phyloP scores from a whole-genome alignment of 148 eudicot genomes.

The Silene latifolia region DNA sequence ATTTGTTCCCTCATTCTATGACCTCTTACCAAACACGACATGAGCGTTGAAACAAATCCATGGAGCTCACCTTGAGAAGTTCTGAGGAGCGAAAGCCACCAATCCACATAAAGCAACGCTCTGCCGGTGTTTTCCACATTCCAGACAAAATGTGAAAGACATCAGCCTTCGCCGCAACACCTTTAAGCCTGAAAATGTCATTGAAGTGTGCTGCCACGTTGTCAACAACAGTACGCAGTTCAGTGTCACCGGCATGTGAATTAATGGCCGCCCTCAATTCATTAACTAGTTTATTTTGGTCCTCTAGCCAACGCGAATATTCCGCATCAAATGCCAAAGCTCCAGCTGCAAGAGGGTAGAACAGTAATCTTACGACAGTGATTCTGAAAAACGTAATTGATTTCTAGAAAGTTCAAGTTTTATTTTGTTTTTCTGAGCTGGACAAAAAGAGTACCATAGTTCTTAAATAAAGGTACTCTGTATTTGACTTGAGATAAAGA shows the following conservation, averaged over 20 bases:
- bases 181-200: constrained; percentile 76
- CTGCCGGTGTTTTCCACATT: constrained; percentile 98
- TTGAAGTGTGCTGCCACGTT: constrained; percentile 59
- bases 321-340: constrained; percentile 92
- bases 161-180: constrained; percentile 78
- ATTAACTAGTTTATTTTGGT: constrained; percentile 58
- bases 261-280: constrained; percentile 84
- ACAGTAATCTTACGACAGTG: background rate
- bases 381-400: background rate
- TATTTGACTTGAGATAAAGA: background rate
- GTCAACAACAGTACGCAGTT: constrained; percentile 70
- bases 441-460: background rate
- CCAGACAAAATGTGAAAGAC: constrained; percentile 94
- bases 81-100: constrained; percentile 97
- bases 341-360: constrained; percentile 44
- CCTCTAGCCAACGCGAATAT: constrained; percentile 89
- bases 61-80: constrained; percentile 66
- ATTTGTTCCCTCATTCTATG: no score
- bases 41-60: background rate
- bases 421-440: no score
- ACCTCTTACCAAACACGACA: background rate
- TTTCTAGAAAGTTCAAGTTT: no score
- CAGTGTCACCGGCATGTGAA: constrained; percentile 82
- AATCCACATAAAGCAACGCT: constrained; percentile 96
- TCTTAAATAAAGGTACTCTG: background rate